A percentile compares a stretch with the other conserved stretches of the same genome.
Conservation (phyloP, 2,329 filamentous ascomycete species). For the Aspergillus pseudonomiae region DNA sequence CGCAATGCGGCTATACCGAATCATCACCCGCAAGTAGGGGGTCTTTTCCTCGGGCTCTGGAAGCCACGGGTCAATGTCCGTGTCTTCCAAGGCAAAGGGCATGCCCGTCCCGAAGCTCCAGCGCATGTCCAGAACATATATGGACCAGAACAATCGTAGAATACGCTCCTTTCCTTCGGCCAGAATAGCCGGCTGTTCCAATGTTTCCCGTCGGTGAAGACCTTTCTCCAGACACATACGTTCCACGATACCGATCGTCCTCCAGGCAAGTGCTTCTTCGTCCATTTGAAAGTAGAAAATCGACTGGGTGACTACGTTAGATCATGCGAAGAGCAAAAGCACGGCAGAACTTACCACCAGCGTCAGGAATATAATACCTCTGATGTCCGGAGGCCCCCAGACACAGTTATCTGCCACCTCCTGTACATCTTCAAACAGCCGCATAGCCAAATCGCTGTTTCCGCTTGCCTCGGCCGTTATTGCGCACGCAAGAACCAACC, state of each 20-base stretch:
- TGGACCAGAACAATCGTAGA: slow-evolving; percentile 79
- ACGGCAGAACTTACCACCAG: slow-evolving; percentile 41
- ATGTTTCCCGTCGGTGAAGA: slow-evolving; percentile 75
- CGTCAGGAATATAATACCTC: slow-evolving; percentile 60
- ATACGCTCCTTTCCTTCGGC: slow-evolving; percentile 70
- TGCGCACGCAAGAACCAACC: slow-evolving; percentile 78
- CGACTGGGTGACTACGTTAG: slow-evolving; percentile 46
- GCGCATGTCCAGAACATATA: slow-evolving; percentile 81
- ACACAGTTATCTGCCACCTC: slow-evolving; percentile 67
- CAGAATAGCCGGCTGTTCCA: slow-evolving; percentile 65
- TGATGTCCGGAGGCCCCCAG: slow-evolving; percentile 61
- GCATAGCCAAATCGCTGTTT: slow-evolving; percentile 71
- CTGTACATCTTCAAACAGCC: slow-evolving; percentile 76
- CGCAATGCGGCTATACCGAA: slow-evolving; percentile 77
- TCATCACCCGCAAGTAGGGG: slow-evolving; percentile 84
- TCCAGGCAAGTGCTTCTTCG: slow-evolving; percentile 83
- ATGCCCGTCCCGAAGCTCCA: slow-evolving; percentile 89
- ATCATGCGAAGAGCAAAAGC: neutral
- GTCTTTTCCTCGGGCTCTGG: slow-evolving; percentile 67
- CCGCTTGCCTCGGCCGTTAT: slow-evolving; percentile 77
- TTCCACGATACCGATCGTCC: slow-evolving; percentile 82
- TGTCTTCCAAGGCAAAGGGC: slow-evolving; percentile 80
- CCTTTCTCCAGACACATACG: slow-evolving; percentile 79
- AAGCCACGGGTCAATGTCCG: slow-evolving; percentile 77
- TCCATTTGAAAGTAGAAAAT: slow-evolving; percentile 83